Base-by-base conservation (phyloP, 208 protist genomes). In the Acanthamoeba rhysodes region DNA sequence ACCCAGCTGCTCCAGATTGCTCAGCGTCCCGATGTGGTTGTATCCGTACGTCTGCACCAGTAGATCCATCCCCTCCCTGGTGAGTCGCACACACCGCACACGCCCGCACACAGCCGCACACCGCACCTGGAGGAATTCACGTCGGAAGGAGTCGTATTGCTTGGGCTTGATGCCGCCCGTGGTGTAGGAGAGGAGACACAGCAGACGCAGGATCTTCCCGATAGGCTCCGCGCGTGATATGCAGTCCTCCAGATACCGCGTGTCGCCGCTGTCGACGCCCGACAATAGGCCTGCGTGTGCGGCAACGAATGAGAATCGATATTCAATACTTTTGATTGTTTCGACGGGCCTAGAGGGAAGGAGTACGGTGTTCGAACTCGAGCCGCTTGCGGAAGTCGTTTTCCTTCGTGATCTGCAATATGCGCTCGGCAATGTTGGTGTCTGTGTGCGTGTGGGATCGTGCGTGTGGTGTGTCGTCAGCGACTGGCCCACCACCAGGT, bases 91-190 rank as follows among this genome's bases (percentile, higher is more conserved):
- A n/a, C 32, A 64, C 24, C 9, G 3, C 9, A 5, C 12, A 20
- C 18, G 45, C 3, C 45, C 45, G 45, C 45, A 50, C 45, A 50
- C 45, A 9, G 4, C 0, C 18, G 1, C 41, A 14, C 24, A 29
- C 27, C 8, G 57, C 29, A 90, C 95, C 64, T 96, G 90, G 10
- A 97, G 55, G 4, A 97, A 95, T 16, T 97, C 95, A 14, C 76
- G 45, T 8, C 95, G 95, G 3, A 96, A 70, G 24, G 80, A 91
- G 27, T 97, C 95, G 12, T 94, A 93, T n/a, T 74, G 20, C 29
- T 97, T 97, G 9, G 57, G 68, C 68, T 97, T 96, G 41, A 97
- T 57, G n/a, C 96, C 96, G 48, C 93, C 91, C 24, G 62, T 72
- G 4, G 94, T 96, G 16, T 95, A 37, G 24, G 68, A 95, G 8